phyloP scores from a whole-genome alignment of 2,329 filamentous ascomycete species.

The Diaporthe sp. region DNA sequence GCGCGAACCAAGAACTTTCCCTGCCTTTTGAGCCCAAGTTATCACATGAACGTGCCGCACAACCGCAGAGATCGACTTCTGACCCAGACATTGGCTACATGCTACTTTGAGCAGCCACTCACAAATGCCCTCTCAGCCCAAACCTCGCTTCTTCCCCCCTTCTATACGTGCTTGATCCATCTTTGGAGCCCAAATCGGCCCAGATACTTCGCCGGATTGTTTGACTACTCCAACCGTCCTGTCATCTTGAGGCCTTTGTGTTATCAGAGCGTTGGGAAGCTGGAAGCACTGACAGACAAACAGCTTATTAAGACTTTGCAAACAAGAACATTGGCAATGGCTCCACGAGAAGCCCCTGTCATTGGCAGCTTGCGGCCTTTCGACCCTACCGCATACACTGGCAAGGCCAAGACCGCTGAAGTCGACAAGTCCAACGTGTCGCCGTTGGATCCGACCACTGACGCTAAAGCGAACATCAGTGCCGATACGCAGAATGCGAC shows the following conservation, averaged over 20 bases:
- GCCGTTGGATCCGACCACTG: not conserved
- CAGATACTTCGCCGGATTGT: not conserved
- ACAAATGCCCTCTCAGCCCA: not conserved
- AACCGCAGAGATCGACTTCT: not conserved
- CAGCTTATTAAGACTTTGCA: not conserved
- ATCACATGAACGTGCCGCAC: too few relatives aligned
- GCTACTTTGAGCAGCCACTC: not conserved
- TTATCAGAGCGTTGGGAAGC: too few relatives aligned
- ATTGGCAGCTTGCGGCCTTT: slow-evolving; percentile 6
- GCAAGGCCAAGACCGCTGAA: not conserved
- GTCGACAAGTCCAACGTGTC: not conserved
- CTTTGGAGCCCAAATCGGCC: not conserved
- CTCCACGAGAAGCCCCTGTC: not conserved
- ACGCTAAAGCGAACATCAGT: not conserved
- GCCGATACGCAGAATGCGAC: not conserved
- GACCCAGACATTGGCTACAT: too few relatives aligned
- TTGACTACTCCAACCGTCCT: not conserved
- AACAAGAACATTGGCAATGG: not conserved
- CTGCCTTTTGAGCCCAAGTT: not conserved
- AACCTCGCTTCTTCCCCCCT: not conserved
- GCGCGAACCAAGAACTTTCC: too few relatives aligned
- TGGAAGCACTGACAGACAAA: not conserved
- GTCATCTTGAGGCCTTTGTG: not conserved
- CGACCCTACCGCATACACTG: not conserved
- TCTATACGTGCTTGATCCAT: not conserved